Evolutionary conservation across 208 protist species (phyloP).

Genomic region (Leishmania tropica): DNA sequence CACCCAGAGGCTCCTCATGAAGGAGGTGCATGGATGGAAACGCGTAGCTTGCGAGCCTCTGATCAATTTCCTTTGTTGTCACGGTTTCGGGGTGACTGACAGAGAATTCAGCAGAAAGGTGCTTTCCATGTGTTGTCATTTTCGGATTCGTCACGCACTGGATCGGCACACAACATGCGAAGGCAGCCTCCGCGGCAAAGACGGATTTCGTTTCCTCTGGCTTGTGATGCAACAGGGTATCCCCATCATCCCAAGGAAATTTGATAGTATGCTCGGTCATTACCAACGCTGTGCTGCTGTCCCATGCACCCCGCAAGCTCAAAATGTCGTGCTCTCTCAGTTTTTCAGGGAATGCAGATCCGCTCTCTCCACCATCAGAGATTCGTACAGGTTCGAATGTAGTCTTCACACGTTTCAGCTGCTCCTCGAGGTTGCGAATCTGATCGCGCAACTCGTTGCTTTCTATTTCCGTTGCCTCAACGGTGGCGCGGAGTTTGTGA

Average conservation of each 20-base stretch:
- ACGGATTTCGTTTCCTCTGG: slow-evolving; percentile 47
- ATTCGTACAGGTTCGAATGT: neutral
- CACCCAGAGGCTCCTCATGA: slow-evolving; percentile 19
- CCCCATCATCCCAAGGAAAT: slow-evolving; percentile 40
- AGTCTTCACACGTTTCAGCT: slow-evolving; percentile 9
- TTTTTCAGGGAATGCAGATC: neutral
- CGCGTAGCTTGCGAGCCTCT: slow-evolving; percentile 24
- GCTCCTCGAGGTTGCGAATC: slow-evolving; percentile 2
- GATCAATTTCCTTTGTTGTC: slow-evolving; percentile 31
- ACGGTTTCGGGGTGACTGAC: slow-evolving; percentile 35
- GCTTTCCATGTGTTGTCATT: slow-evolving; percentile 15
- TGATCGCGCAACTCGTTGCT: neutral
- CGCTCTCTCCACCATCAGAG: neutral
- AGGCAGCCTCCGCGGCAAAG: slow-evolving; percentile 35
- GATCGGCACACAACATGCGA: slow-evolving; percentile 38
- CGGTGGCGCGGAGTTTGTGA: neutral
- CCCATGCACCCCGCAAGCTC: slow-evolving; percentile 23
- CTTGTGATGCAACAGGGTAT: slow-evolving; percentile 38
- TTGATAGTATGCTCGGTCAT: slow-evolving; percentile 38
- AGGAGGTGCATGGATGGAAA: slow-evolving; percentile 47
- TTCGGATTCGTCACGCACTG: slow-evolving; percentile 34
- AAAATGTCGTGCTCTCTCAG: slow-evolving; percentile 24
- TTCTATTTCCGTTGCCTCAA: neutral
- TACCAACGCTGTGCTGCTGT: slow-evolving; percentile 17
- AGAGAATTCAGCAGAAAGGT: slow-evolving; percentile 40